Conservation (phyloP, 2,329 filamentous ascomycete species). For the Aspergillus sojae region DNA sequence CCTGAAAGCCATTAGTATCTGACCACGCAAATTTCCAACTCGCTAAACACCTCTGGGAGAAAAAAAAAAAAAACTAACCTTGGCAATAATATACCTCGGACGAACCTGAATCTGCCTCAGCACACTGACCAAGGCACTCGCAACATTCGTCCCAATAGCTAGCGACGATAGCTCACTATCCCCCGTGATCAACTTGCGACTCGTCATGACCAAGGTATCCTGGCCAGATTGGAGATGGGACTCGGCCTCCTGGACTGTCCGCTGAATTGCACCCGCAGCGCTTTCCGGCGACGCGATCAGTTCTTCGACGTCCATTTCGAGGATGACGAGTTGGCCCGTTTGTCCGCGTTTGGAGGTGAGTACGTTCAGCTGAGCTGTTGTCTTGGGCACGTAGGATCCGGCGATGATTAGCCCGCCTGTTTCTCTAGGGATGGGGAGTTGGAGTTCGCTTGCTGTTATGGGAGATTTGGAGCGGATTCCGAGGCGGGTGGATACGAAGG, state of each 20-base stretch:
- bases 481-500: conserved; percentile 54
- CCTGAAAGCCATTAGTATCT: conserved; percentile 33
- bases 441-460: conserved; percentile 50
- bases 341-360: conserved; percentile 43
- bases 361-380: conserved; percentile 56
- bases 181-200: conserved; percentile 54
- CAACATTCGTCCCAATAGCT: conserved; percentile 58
- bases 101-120: conserved; percentile 50
- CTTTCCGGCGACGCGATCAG: conserved; percentile 45
- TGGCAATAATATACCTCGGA: conserved; percentile 61
- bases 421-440: conserved; percentile 33
- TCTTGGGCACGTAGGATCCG: conserved; percentile 63
- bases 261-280: conserved; percentile 22
- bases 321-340: conserved; percentile 42
- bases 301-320: conserved; percentile 53
- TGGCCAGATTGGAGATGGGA: conserved; percentile 47
- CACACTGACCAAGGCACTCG: conserved; percentile 55
- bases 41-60: background rate
- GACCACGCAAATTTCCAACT: no score
- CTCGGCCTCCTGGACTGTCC: conserved; percentile 41
- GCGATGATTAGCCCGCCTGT: conserved; percentile 58
- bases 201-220: conserved; percentile 64
- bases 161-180: conserved; percentile 55
- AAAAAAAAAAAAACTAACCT: conserved; percentile 31
- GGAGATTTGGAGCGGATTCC: conserved; percentile 57